Conservation (phyloP, 805 yeast species). For the Candida ficus region DNA sequence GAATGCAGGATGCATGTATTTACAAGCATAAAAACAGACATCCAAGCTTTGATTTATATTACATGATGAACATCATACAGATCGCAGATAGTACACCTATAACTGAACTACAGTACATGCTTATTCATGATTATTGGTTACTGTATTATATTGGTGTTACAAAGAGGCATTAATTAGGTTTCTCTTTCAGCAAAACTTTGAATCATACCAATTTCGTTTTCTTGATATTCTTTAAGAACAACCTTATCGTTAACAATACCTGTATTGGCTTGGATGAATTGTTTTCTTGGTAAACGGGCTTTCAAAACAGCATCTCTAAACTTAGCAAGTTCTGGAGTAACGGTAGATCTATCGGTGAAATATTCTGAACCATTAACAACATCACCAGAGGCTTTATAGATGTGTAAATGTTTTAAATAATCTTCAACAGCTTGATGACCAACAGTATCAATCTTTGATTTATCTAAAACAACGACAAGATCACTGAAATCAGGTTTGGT, state of each 20-base stretch:
- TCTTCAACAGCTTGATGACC: constrained; percentile 74
- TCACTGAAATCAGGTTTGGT: constrained; percentile 49
- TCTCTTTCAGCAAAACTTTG: constrained; percentile 67
- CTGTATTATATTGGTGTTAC: too few species aligned
- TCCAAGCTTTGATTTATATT: too few species aligned
- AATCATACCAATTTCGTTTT: constrained; percentile 70
- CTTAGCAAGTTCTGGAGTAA: constrained; percentile 54
- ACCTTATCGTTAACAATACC: constrained; percentile 35
- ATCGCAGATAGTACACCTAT: too few species aligned
- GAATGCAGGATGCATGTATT: too few species aligned
- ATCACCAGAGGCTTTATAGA: constrained; percentile 76
- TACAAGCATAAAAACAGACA: too few species aligned
- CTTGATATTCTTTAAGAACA: constrained; percentile 66
- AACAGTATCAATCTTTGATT: constrained; percentile 54
- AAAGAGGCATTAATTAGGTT: constrained; percentile 4
- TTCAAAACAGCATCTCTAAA: constrained; percentile 64
- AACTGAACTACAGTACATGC: too few species aligned
- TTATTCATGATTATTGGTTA: too few species aligned
- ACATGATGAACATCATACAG: too few species aligned
- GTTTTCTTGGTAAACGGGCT: constrained; percentile 79
- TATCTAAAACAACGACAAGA: constrained; percentile 54
- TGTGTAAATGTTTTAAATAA: constrained; percentile 66
- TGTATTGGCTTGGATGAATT: constrained; percentile 80
- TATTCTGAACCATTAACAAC: constrained; percentile 56
- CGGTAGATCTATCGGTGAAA: constrained; percentile 65